Conservation (phyloP, 139 green algal genomes). For the Chlamydomonas incerta region DNA sequence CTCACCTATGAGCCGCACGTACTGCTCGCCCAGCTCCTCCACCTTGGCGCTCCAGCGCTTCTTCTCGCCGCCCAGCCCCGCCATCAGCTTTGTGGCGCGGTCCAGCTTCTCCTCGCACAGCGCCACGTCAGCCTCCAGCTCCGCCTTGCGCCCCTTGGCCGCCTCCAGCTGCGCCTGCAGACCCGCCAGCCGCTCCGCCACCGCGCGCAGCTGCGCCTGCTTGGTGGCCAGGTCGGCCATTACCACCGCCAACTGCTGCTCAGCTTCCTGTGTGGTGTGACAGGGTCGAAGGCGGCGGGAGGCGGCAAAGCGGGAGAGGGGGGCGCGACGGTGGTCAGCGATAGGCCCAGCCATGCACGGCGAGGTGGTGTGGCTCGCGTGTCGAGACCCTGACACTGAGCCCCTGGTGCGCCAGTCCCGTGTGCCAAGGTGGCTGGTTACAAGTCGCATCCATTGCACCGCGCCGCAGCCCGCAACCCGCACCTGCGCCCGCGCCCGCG, state of each 20-base stretch:
- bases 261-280: slow-evolving; percentile 14
- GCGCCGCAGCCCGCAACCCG: too few species aligned
- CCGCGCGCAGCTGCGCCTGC: slow-evolving; percentile 73
- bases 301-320: not conserved
- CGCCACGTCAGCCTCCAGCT: slow-evolving; percentile 66
- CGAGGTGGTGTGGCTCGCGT: too few species aligned
- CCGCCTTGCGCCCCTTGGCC: slow-evolving; percentile 63
- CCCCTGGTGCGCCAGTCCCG: too few species aligned
- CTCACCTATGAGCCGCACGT: slow-evolving; percentile 68
- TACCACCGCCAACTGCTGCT: slow-evolving; percentile 29
- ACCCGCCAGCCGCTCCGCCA: slow-evolving; percentile 68
- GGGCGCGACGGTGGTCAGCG: too few species aligned
- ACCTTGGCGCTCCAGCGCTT: slow-evolving; percentile 74
- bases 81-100: slow-evolving; percentile 77
- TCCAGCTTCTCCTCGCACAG: slow-evolving; percentile 81
- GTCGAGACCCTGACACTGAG: too few species aligned
- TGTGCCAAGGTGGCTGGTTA: too few species aligned
- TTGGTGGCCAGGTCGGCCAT: slow-evolving; percentile 71
- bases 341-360: too few species aligned
- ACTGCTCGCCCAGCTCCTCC: slow-evolving; percentile 63
- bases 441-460: too few species aligned
- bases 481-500: too few species aligned
- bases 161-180: slow-evolving; percentile 71
- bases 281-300: not conserved
- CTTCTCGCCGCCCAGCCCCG: slow-evolving; percentile 85